Evolutionary conservation across 164 flowering plant species (phyloP).

Genomic region (Platanus orientalis): DNA sequence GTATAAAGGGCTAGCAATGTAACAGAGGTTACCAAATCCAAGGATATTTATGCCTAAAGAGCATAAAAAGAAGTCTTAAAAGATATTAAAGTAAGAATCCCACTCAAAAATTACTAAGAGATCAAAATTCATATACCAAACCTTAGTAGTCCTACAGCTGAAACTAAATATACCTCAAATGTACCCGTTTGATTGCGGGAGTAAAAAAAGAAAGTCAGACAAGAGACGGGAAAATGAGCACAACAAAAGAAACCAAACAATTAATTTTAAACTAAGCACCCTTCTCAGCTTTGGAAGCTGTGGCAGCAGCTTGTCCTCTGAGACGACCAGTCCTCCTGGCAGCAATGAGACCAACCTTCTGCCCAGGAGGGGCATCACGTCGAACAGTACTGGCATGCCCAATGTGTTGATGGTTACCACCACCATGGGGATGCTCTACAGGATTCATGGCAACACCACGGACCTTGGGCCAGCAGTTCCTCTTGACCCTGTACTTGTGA

Average conservation of each 20-base stretch:
- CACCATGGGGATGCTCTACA: conserved; percentile 69
- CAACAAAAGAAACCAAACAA: neutral
- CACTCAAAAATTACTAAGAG: too few species aligned
- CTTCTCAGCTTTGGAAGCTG: conserved; percentile 49
- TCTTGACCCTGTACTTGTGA: conserved; percentile 58
- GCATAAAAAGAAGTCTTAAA: too few species aligned
- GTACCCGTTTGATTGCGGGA: neutral
- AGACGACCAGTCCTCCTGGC: conserved; percentile 63
- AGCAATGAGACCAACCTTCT: conserved; percentile 68
- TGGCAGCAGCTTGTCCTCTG: conserved; percentile 50
- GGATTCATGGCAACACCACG: conserved; percentile 72
- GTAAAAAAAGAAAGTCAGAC: neutral
- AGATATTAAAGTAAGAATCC: too few species aligned
- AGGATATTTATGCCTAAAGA: too few species aligned
- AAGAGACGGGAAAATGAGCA: neutral
- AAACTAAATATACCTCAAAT: neutral
- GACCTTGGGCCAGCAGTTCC: conserved; percentile 70
- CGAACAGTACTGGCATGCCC: conserved; percentile 63
- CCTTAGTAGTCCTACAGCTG: too few species aligned
- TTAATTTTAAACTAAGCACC: conserved; percentile 13
- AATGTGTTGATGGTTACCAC: conserved; percentile 68
- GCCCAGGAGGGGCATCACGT: conserved; percentile 60
- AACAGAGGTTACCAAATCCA: too few species aligned
- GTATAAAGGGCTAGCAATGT: too few species aligned
- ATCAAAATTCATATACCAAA: too few species aligned